Evolutionary conservation across 805 yeast species (phyloP), one percentile per base, ranked within the genome.

Genomic region (Komagataella mondaviorum): DNA sequence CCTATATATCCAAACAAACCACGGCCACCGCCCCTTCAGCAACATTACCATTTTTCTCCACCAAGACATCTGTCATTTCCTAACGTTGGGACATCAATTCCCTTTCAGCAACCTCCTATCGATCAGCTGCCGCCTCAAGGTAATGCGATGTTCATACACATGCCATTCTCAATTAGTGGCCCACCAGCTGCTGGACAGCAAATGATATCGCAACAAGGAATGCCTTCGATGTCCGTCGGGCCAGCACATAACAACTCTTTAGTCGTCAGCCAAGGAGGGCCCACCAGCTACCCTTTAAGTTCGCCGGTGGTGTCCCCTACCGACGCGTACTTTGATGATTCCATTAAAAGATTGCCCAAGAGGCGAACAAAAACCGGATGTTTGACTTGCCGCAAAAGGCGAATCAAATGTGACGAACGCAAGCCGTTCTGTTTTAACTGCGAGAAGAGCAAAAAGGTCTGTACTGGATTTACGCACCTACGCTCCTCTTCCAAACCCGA

Each of bases 321-420:
- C 10, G 47, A 45, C 6, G 30, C 17, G 47, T 7, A 20, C 6
- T 22, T 24, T 8, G 49, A 24, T 5, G 52, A 55, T 6, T 62
- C 63, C 56, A 69, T 69, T 53, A 60, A 75, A 49, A 62, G 77
- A 48, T 70, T 73, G 54, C 71, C 78, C 54, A 75, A 80, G 58
- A 68, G 83, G 48, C 69, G 90, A 50, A 84, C 89, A 2, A 70
- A 85, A 59, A 83, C 89, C 0, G 91, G 91, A 2, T 84, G 90
- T 62, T 64, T 82, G 52, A 84, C 90, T 1, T 84, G 90, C 61
- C 71, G 89, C 39, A 76, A 79, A 60, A 67, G 89, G 55, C 69
- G 89, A 47, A 81, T 83, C 59, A 83, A 83, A 66, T 84, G 90
- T 64, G 90, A 84, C 63, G 90, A 84, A 66, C 64, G 81, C 49